Conservation (phyloP, 805 yeast species). For the Cyberlindnera veronae region DNA sequence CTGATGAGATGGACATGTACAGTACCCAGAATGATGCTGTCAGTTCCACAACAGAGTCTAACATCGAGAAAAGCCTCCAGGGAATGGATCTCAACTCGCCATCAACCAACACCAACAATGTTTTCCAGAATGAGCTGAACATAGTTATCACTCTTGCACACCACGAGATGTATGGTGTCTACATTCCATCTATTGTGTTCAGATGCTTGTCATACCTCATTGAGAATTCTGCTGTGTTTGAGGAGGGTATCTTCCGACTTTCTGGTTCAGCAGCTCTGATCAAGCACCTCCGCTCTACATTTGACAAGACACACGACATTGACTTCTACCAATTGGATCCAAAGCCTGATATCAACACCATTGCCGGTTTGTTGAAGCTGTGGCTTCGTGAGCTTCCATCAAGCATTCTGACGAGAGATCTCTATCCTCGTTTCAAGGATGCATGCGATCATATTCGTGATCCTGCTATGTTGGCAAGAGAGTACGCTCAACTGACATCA, state of each 20-base stretch:
- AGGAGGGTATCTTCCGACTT: conserved; percentile 87
- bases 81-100: conserved; percentile 26
- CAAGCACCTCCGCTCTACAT: conserved; percentile 61
- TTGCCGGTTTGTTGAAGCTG: conserved; percentile 80
- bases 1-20: conserved; percentile 11
- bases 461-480: conserved; percentile 27
- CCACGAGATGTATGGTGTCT: conserved; percentile 39
- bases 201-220: conserved; percentile 70
- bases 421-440: conserved; percentile 36
- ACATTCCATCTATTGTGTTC: conserved; percentile 68
- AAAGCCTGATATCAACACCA: conserved; percentile 71
- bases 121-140: conserved; percentile 65
- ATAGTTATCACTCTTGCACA: conserved; percentile 52
- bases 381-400: conserved; percentile 76
- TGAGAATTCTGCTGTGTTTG: conserved; percentile 66
- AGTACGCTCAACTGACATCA: conserved; percentile 32
- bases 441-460: conserved; percentile 32
- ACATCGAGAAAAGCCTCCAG: conserved; percentile 31
- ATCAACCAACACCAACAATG: conserved; percentile 30
- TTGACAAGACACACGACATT: conserved; percentile 65
- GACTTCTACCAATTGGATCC: conserved; percentile 48
- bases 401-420: conserved; percentile 58
- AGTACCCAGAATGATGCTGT: conserved; percentile 8
- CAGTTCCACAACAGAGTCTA: conserved; percentile 4
- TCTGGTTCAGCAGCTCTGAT: conserved; percentile 85